These are phyloP conservation scores for Annulohypoxylon moriforme DNA, from an alignment of 495 filamentous ascomycete genomes.

Conservation along the genomic window DNA sequence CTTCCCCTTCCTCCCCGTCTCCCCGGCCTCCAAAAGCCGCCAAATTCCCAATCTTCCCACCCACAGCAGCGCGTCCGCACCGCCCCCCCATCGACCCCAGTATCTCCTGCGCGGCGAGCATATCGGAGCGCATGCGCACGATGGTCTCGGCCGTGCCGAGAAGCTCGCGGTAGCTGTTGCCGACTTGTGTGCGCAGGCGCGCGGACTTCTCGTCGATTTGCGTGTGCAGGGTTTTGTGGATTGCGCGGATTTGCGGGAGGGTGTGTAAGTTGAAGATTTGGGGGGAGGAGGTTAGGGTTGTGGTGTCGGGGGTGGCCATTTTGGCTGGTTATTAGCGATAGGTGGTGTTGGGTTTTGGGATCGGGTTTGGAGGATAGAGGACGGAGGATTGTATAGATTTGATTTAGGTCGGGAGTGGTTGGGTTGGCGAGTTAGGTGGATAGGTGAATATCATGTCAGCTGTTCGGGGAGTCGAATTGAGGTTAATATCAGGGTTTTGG, in stretches of 20 bases:
- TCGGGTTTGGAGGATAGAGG: too few relatives aligned
- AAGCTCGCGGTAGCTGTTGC: slow-evolving; percentile 91
- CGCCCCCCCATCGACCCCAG: slow-evolving; percentile 77
- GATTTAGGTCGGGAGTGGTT: too few relatives aligned
- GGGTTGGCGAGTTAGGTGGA: neutral
- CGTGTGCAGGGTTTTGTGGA: slow-evolving; percentile 65
- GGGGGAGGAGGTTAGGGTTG: slow-evolving; percentile 69
- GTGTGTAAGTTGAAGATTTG: slow-evolving; percentile 80
- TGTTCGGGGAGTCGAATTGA: neutral
- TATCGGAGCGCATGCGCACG: slow-evolving; percentile 84
- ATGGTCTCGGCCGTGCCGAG: slow-evolving; percentile 94
- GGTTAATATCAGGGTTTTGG: neutral
- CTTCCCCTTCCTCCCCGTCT: too few relatives aligned
- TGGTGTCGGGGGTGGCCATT: slow-evolving; percentile 56
- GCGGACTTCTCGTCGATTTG: slow-evolving; percentile 82
- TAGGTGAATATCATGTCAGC: neutral
- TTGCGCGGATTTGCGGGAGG: slow-evolving; percentile 71
- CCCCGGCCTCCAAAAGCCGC: slow-evolving; percentile 28
- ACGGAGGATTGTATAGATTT: too few relatives aligned
- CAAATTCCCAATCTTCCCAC: slow-evolving; percentile 72
- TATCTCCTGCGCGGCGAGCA: slow-evolving; percentile 75
- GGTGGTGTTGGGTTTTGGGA: too few relatives aligned
- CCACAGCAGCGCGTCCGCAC: slow-evolving; percentile 80
- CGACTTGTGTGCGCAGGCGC: slow-evolving; percentile 89
- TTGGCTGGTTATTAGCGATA: neutral